Evolutionary conservation across 768 basidiomycete species (phyloP), one percentile per base, ranked within the genome.

Genomic region (Coprinellus micaceus): DNA sequence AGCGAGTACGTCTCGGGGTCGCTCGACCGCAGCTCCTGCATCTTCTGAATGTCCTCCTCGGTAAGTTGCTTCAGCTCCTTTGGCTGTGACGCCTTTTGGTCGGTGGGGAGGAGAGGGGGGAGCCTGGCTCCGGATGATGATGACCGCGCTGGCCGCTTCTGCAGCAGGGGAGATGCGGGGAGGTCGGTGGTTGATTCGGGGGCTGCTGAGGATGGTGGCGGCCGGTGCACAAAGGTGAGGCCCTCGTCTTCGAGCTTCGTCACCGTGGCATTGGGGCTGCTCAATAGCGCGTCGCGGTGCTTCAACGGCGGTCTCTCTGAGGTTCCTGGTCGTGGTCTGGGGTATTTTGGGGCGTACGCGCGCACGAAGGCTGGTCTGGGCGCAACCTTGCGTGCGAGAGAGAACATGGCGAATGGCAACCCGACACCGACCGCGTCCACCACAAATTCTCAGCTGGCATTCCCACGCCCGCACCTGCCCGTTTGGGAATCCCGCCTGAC

Each of bases 141-240:
- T 10, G 53, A 26, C 29, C 26, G 53, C 7, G 67, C 51, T 5
- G 72, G n/a, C n/a, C n/a, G 64, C 13, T 80, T 71, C 0, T 74
- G 74, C 15, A 93, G 78, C 4, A 93, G 75, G 0, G 91, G 88
- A 0, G 91, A 94, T 5, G 80, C 70, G 10, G 91, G 91, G 9
- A 79, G 74, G 4, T 82, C 83, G 4, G 83, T 85, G 55, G 84
- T 80, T 19, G 91, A 94, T 57, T 77, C 74, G 2, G 90, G 89
- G 17, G 89, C 78, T 9, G 88, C 86, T 10, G 85, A 81, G 10
- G 86, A 83, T 0, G 91, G 88, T 0, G 91, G 91, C n/a, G 88
- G 88, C 41, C 91, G 85, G 67, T 90, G 89, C 56, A 93, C 85
- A 67, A 93, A 93, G 0, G 89, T 89, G 54, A 91, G 69, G 57